phyloP scores from a whole-genome alignment of 1,284 basidiomycete genomes.

The Cutaneotrichosporon sp. region DNA sequence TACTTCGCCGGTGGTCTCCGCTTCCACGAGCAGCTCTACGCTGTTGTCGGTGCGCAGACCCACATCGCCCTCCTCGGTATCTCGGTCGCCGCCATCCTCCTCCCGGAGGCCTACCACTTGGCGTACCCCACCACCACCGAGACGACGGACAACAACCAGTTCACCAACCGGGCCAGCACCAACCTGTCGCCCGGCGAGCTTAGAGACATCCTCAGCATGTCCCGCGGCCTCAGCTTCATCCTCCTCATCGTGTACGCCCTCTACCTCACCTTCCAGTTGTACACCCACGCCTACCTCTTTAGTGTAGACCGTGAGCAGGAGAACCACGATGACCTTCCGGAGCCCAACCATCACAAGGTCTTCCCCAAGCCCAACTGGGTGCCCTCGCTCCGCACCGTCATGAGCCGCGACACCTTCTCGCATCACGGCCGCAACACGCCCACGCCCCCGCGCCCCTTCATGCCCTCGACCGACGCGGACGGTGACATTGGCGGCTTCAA shows the following conservation, averaged over 20 bases:
- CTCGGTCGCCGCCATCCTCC: conserved; percentile 67
- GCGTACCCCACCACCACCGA: conserved; percentile 40
- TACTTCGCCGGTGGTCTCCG: conserved; percentile 59
- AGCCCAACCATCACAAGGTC: conserved; percentile 43
- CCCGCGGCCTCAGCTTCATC: conserved; percentile 60
- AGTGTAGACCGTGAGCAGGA: conserved; percentile 39
- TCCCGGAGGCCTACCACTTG: conserved; percentile 69
- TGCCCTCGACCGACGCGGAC: conserved; percentile 9
- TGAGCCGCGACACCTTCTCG: conserved; percentile 12
- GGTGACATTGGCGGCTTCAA: conserved; percentile 4
- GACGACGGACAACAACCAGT: conserved; percentile 15
- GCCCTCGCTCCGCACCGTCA: conserved; percentile 31
- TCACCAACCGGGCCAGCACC: conserved; percentile 4
- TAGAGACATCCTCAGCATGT: conserved; percentile 53
- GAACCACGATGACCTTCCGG: conserved; percentile 39
- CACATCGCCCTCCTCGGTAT: conserved; percentile 77
- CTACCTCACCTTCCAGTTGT: conserved; percentile 56
- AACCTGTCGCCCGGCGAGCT: conserved; percentile 30
- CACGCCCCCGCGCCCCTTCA: neutral
- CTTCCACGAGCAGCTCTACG: conserved; percentile 66
- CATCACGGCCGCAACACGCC: neutral
- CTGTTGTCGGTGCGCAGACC: conserved; percentile 70
- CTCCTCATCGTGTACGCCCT: conserved; percentile 61
- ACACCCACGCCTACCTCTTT: conserved; percentile 64
- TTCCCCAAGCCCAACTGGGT: conserved; percentile 53